Conservation (phyloP, 164 flowering plant genomes). For the Santalum album region DNA sequence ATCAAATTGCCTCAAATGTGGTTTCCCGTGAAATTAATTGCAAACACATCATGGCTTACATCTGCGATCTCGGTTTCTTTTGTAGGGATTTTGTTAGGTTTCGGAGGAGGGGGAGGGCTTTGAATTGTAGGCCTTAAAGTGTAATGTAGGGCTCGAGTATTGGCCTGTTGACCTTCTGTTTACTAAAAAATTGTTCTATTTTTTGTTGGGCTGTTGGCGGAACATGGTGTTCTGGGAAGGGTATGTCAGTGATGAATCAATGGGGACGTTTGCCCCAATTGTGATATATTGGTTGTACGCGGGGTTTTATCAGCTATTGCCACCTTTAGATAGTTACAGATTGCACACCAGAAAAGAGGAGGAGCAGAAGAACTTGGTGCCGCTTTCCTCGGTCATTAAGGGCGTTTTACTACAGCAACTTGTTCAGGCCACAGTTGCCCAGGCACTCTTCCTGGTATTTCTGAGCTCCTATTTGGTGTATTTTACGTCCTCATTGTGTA, state of each 20-base stretch:
- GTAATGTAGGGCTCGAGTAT: slow-evolving; percentile 4
- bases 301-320: slow-evolving; percentile 70
- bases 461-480: too few relatives aligned
- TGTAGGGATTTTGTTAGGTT: background rate
- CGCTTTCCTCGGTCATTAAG: slow-evolving; percentile 44
- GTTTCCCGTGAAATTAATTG: too few relatives aligned
- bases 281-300: slow-evolving; percentile 77
- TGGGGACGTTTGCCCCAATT: slow-evolving; percentile 82
- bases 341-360: slow-evolving; percentile 70
- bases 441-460: slow-evolving; percentile 47
- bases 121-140: slow-evolving; percentile 8
- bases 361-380: slow-evolving; percentile 58
- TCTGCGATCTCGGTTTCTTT: background rate
- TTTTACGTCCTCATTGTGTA: too few relatives aligned
- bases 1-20: background rate
- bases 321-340: slow-evolving; percentile 53
- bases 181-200: background rate
- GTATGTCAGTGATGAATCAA: slow-evolving; percentile 64
- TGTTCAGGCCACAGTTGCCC: slow-evolving; percentile 69
- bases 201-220: background rate
- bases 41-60: too few relatives aligned
- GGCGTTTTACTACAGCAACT: slow-evolving; percentile 80
- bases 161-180: background rate
- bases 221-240: slow-evolving; percentile 80
- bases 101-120: background rate